These are phyloP conservation scores for Agrostemma githago DNA, from an alignment of 148 eudicot species.

Conservation along the genomic window DNA sequence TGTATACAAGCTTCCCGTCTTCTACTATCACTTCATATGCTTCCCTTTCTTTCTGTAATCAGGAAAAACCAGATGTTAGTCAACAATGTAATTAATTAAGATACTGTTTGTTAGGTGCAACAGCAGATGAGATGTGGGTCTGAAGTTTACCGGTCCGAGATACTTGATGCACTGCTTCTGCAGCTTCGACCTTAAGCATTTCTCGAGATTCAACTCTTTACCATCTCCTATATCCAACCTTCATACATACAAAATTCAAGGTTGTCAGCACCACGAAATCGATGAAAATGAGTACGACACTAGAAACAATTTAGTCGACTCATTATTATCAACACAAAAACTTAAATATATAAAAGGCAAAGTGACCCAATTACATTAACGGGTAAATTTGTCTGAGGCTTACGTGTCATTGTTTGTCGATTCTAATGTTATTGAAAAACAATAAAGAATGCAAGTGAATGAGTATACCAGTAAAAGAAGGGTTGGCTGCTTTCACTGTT, in stretches of 20 bases:
- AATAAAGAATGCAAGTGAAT: not conserved
- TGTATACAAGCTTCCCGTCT: conserved; percentile 70
- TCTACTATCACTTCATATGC: conserved; percentile 71
- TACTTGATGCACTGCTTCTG: conserved; percentile 86
- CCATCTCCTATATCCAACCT: conserved; percentile 96
- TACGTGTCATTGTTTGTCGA: no score
- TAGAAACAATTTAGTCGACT: not conserved
- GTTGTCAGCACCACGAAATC: not conserved
- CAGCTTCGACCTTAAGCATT: conserved; percentile 55
- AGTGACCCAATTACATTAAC: no score
- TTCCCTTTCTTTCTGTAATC: conserved; percentile 66
- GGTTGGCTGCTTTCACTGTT: conserved; percentile 86
- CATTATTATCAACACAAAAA: not conserved
- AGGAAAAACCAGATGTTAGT: not conserved
- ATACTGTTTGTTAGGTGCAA: no score
- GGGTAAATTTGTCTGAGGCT: no score
- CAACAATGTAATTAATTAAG: not conserved
- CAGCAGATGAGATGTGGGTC: not conserved
- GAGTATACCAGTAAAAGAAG: conserved; percentile 83
- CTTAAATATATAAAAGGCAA: not conserved
- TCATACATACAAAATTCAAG: conserved; percentile 15
- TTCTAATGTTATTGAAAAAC: no score
- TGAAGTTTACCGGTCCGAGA: conserved; percentile 65
- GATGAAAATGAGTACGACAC: conserved; percentile 3
- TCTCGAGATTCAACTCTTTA: conserved; percentile 63